phyloP scores from a whole-genome alignment of 345 rosid species.

The Ceriops decandra region DNA sequence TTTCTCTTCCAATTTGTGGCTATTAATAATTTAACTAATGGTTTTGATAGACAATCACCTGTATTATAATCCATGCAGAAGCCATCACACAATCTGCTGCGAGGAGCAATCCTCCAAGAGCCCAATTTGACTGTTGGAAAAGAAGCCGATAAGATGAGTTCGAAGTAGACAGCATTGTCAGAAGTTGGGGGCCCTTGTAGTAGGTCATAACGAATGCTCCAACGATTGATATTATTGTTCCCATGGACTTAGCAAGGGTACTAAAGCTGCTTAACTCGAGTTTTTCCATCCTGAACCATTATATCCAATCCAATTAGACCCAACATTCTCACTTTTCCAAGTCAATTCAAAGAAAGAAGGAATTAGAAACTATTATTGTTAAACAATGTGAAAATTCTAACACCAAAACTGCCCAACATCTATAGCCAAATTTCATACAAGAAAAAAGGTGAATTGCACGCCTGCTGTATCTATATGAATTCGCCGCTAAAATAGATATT shows the following conservation, averaged over 20 bases:
- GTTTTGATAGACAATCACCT: slow-evolving; percentile 30
- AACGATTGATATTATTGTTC: slow-evolving; percentile 48
- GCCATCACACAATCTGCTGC: slow-evolving; percentile 42
- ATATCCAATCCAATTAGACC: not conserved
- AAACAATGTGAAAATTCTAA: too few species aligned
- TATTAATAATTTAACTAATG: not conserved
- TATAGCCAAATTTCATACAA: too few species aligned
- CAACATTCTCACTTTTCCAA: not conserved
- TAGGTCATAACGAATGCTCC: slow-evolving; percentile 68
- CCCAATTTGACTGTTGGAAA: slow-evolving; percentile 43
- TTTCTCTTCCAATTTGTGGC: not conserved
- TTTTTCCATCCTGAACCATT: slow-evolving; percentile 55
- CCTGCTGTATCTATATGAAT: too few species aligned
- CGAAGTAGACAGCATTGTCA: not conserved
- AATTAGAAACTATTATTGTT: too few species aligned
- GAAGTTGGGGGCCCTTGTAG: slow-evolving; percentile 50
- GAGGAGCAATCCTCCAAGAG: slow-evolving; percentile 54
- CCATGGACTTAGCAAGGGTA: slow-evolving; percentile 53
- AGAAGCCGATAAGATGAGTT: slow-evolving; percentile 23
- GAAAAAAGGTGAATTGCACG: too few species aligned
- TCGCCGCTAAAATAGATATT: too few species aligned
- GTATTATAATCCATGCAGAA: slow-evolving; percentile 46
- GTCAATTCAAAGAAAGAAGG: too few species aligned
- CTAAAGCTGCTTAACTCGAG: slow-evolving; percentile 41
- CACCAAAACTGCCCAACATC: too few species aligned